Evolutionary conservation across 202 grass and related monocot species (phyloP), one percentile per base, ranked within the genome.

Genomic region (Setaria italica): DNA sequence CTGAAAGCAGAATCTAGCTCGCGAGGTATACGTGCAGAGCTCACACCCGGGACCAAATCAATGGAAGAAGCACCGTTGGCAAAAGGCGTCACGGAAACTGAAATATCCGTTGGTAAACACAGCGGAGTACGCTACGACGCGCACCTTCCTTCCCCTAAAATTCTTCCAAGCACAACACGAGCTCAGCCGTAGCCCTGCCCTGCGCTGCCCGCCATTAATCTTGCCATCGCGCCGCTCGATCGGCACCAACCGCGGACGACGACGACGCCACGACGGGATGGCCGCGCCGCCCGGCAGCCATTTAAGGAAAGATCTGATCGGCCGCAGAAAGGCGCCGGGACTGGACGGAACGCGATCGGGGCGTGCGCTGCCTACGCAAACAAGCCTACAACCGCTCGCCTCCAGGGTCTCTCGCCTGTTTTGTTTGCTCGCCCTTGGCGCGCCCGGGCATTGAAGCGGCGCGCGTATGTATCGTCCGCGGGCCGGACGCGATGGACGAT

Each of bases 391-490:
- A 62, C 58, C 9, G 33, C 30, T 21, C 12, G 14, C 25, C 29
- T 39, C 54, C 55, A 60, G 53, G 74, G 6, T 21, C 59, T 7
- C 39, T 11, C 3, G 39, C 1, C 1, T 53, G 14, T 21, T 30
- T 9, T 77, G 54, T 25, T 15, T 43, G 53, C 25, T 82, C 54
- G 65, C 63, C 19, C 59, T 57, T 54, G 34, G 32, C 30, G 47
- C 21, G 47, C 10, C 6, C 25, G 77, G n/a, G 85, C 54, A 76
- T 60, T 82, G 42, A 69, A 53, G 32, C 72, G n/a, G 75, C 62
- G 8, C 14, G 45, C 45, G 20, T 42, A 2, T 25, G 11, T 17
- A 77, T 46, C 42, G 19, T n/a, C 76, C 45, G 15, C 25, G 7
- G 49, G 62, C 62, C 7, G 32, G 85, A 62, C 41, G 39, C 19